Percentiles rank a stretch among this genome's conserved stretches.
Conservation (phyloP, 192 early-diverging fungal species). For the Entomortierella chlamydospora region DNA sequence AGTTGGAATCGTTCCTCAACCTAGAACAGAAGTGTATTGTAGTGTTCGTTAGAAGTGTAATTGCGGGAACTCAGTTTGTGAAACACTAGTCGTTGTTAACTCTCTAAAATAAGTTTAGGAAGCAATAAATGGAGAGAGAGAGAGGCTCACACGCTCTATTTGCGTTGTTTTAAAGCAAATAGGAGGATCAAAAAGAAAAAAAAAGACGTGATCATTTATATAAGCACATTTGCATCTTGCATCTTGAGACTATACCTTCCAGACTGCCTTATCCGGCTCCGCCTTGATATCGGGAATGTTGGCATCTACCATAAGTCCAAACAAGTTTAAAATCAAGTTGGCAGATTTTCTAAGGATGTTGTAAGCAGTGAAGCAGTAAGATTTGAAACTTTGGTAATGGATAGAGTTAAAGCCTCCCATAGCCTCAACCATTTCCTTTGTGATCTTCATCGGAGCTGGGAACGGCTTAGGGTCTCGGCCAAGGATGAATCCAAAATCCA, state of each 20-base stretch:
- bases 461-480: constrained; percentile 99
- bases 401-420: constrained; percentile 95
- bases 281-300: constrained; percentile 98
- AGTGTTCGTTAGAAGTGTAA: neutral
- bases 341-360: constrained; percentile 92
- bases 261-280: constrained; percentile 97
- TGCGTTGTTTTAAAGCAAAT: too few relatives aligned
- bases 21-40: constrained; percentile 45
- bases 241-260: constrained; percentile 69
- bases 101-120: too few relatives aligned
- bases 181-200: too few relatives aligned
- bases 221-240: too few relatives aligned
- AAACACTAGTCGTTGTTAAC: too few relatives aligned
- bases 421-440: constrained; percentile 99
- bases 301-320: constrained; percentile 97
- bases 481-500: constrained; percentile 99
- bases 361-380: constrained; percentile 95
- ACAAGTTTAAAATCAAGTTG: constrained; percentile 97
- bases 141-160: neutral
- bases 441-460: constrained; percentile 99
- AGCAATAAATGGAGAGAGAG: too few relatives aligned
- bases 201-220: too few relatives aligned
- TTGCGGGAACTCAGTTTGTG: too few relatives aligned
- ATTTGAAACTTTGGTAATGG: constrained; percentile 91
- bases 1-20: constrained; percentile 97